Base-by-base conservation (phyloP, 2,329 filamentous ascomycete genomes). In the Diaporthe helianthi region DNA sequence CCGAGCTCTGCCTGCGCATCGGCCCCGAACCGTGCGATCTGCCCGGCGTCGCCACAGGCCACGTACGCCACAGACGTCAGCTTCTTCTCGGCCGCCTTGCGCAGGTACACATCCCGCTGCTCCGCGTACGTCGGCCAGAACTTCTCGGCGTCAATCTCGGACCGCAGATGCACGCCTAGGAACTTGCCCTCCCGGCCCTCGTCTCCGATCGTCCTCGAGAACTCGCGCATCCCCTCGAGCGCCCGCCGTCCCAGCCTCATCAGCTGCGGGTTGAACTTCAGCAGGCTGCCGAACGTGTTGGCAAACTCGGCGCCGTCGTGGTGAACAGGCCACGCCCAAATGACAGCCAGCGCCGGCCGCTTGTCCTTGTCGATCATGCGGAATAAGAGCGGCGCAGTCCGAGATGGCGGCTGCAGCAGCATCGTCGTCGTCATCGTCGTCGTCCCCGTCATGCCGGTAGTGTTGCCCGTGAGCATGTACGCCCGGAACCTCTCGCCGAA, bases 261-360 rank as follows among this genome's bases (percentile, higher is more conserved):
- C 13, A 85, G 77, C 71, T 83, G 80, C 33, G 76, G 75, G 52
- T 82, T 80, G 72, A 85, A 79, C 55, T 75, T 76, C 22, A 83
- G 76, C 13, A 83, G 73, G 15, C 77, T 76, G 0, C 82, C 81
- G 52, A 83, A 85, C 0, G 81, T 82, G 38, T 81, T 78, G 13
- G 78, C 80, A 63, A 85, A 81, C 70, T 84, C 83, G 9, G 83
- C 81, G 0, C 83, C 82, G 71, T 86, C 84, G n/a, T 80, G 79
- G 68, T 79, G 82, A 19, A 81, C 79, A 19, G 81, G 82, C 80
- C 80, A 84, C 68, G 84, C 82, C 76, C 79, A 83, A 49, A 82
- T 79, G 5, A 83, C 81, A 7, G 58, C 44, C 7, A 63, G 44
- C 8, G n/a, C 44, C 4, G 58, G 58, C 29, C 58, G 29, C 81